Percentiles rank a stretch among this genome's conserved stretches.
Conservation (phyloP, 345 rosid species). For the Aegle marmelos region DNA sequence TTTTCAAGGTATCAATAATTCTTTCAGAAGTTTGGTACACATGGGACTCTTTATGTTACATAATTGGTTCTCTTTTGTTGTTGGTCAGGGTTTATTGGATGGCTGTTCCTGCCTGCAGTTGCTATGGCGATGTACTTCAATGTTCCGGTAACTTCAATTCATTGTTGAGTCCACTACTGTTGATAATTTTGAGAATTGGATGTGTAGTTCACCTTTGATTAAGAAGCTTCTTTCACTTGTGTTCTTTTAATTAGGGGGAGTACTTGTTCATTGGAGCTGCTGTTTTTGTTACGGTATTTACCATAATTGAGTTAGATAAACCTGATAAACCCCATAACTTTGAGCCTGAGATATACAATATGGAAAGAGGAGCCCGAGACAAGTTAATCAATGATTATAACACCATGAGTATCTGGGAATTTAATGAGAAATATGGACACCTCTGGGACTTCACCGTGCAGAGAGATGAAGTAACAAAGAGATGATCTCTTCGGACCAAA, state of each 20-base stretch:
- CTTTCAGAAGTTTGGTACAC: not conserved
- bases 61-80: not conserved
- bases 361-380: constrained; percentile 90
- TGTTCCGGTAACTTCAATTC: constrained; percentile 52
- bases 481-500: constrained; percentile 26
- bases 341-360: constrained; percentile 84
- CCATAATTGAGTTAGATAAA: constrained; percentile 84
- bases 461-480: constrained; percentile 58
- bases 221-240: not conserved
- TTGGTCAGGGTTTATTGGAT: constrained; percentile 61
- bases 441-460: constrained; percentile 84
- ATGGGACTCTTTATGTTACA: not conserved
- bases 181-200: not conserved
- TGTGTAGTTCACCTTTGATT: not conserved
- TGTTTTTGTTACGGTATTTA: constrained; percentile 55
- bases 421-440: constrained; percentile 88
- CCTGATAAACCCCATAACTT: constrained; percentile 92
- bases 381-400: constrained; percentile 83
- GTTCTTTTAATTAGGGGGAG: constrained; percentile 50
- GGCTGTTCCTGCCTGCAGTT: constrained; percentile 86
- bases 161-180: not conserved
- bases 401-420: constrained; percentile 86
- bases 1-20: constrained; percentile 55
- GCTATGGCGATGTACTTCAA: constrained; percentile 67
- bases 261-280: constrained; percentile 82